These are phyloP conservation scores for Umbelopsis isabellina DNA, from an alignment of 192 early-diverging fungal genomes.

Conservation along the genomic window DNA sequence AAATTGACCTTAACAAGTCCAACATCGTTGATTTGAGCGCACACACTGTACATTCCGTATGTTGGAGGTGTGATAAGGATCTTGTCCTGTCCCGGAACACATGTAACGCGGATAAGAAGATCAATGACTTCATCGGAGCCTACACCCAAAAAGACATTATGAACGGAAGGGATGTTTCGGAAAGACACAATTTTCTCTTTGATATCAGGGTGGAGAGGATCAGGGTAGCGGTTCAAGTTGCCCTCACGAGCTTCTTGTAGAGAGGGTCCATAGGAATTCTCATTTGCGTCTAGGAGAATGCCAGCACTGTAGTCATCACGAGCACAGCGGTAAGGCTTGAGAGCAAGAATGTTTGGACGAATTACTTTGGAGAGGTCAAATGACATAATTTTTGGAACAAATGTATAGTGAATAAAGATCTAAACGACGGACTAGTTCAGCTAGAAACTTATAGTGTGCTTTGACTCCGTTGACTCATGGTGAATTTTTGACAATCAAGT, in stretches of 20 bases:
- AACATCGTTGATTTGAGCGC: slow-evolving; percentile 94
- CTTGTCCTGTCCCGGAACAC: slow-evolving; percentile 88
- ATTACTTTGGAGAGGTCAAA: slow-evolving; percentile 68
- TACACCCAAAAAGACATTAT: slow-evolving; percentile 93
- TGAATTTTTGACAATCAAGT: neutral
- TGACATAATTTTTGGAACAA: slow-evolving; percentile 29
- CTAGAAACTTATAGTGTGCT: neutral
- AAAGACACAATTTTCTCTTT: slow-evolving; percentile 79
- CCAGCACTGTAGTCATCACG: slow-evolving; percentile 95
- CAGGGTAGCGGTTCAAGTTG: slow-evolving; percentile 92
- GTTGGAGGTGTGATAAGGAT: slow-evolving; percentile 96
- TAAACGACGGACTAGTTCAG: slow-evolving; percentile 5
- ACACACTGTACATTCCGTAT: slow-evolving; percentile 98
- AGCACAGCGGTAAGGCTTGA: slow-evolving; percentile 96
- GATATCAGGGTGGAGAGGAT: slow-evolving; percentile 85
- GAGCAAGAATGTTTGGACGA: slow-evolving; percentile 79
- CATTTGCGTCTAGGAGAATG: slow-evolving; percentile 98
- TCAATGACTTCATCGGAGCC: slow-evolving; percentile 98
- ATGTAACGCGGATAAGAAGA: slow-evolving; percentile 84
- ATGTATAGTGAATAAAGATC: neutral
- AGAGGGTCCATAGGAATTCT: slow-evolving; percentile 89
- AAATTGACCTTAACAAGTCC: slow-evolving; percentile 85
- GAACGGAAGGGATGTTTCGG: slow-evolving; percentile 64
- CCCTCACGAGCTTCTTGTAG: slow-evolving; percentile 36
- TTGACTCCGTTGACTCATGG: slow-evolving; percentile 2